Evolutionary conservation across 1,284 basidiomycete species (phyloP).

Genomic region (Irpex sp.): DNA sequence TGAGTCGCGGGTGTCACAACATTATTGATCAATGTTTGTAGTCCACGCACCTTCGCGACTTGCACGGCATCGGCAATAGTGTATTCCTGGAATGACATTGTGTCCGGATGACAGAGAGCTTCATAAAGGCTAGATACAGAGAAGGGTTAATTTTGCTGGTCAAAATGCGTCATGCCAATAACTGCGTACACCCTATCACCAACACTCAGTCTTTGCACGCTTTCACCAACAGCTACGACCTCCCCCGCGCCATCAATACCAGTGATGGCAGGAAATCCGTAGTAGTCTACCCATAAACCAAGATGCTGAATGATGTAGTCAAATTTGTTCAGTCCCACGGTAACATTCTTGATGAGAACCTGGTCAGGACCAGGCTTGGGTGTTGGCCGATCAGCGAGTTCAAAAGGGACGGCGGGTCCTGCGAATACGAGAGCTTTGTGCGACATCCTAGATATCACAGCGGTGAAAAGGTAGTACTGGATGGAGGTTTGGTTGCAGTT

Average conservation of each 20-base stretch:
- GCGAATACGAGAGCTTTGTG: background rate
- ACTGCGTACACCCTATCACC: background rate
- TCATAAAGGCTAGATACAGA: background rate
- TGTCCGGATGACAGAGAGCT: conserved; percentile 2
- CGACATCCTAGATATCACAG: background rate
- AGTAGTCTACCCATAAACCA: background rate
- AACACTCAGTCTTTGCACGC: background rate
- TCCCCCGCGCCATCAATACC: background rate
- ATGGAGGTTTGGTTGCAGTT: too few species aligned
- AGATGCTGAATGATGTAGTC: background rate
- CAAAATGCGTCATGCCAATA: background rate
- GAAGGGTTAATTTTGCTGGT: background rate
- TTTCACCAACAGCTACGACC: background rate
- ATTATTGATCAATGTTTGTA: background rate
- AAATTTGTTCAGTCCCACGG: background rate
- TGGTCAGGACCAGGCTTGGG: conserved; percentile 1
- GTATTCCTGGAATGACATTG: conserved; percentile 19
- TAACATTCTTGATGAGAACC: conserved; percentile 2
- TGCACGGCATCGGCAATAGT: conserved; percentile 4
- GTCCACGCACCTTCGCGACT: conserved; percentile 11
- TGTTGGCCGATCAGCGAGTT: background rate
- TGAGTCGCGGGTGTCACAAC: too few species aligned
- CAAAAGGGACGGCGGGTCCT: background rate
- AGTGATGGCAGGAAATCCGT: background rate
- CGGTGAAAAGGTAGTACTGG: too few species aligned